Conservation (phyloP, 495 filamentous ascomycete species). For the Penicillium robsamsonii region DNA sequence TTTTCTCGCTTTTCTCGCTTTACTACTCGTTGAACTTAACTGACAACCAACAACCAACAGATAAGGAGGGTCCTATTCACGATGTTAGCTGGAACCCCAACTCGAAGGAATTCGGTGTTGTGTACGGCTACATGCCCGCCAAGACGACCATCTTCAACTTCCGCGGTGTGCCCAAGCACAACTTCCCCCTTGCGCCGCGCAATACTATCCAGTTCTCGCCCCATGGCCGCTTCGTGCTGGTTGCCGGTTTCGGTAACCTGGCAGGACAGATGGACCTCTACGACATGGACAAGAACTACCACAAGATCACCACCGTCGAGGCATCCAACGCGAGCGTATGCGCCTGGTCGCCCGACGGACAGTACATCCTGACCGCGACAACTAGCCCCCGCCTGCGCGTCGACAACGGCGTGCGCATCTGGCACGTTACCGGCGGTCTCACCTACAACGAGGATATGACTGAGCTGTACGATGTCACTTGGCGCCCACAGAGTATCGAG, state of each 20-base stretch:
- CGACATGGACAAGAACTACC: constrained; percentile 86
- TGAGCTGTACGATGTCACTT: constrained; percentile 89
- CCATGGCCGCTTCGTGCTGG: constrained; percentile 84
- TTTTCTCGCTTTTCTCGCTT: background rate
- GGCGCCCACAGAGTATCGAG: constrained; percentile 70
- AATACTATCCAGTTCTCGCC: constrained; percentile 97
- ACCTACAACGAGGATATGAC: constrained; percentile 95
- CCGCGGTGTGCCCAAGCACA: constrained; percentile 74
- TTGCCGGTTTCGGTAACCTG: constrained; percentile 96
- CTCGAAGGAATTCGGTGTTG: constrained; percentile 92
- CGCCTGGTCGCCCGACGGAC: constrained; percentile 94
- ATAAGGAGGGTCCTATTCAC: constrained; percentile 98
- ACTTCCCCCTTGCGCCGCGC: constrained; percentile 78
- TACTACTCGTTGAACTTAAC: background rate
- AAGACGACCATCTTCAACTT: constrained; percentile 96
- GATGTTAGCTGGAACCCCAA: constrained; percentile 98
- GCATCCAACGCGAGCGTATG: constrained; percentile 93
- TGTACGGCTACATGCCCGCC: constrained; percentile 96
- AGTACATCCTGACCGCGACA: constrained; percentile 91
- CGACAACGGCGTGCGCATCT: constrained; percentile 93
- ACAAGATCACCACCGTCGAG: constrained; percentile 90
- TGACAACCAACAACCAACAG: constrained; percentile 34
- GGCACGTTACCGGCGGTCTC: constrained; percentile 85
- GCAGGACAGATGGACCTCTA: constrained; percentile 98
- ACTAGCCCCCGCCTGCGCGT: constrained; percentile 92